These are phyloP conservation scores for Xylaria curta DNA, from an alignment of 495 filamentous ascomycete genomes.

Conservation along the genomic window DNA sequence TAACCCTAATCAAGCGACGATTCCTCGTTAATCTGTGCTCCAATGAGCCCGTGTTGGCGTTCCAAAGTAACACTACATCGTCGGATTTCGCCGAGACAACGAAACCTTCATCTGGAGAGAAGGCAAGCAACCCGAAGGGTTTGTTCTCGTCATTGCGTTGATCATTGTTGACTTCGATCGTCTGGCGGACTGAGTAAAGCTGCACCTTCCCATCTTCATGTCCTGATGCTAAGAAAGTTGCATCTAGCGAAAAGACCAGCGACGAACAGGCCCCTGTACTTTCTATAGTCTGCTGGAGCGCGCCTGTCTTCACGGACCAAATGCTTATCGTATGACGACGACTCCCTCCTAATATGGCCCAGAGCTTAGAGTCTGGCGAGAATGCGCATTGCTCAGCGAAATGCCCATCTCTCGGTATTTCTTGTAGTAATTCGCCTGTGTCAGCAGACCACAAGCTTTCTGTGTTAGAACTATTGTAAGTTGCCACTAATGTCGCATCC, in stretches of 20 bases:
- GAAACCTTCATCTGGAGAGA: not conserved
- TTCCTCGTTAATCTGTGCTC: not conserved
- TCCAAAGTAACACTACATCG: not conserved
- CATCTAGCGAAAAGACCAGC: not conserved
- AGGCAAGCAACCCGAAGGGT: not conserved
- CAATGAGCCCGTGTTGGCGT: not conserved
- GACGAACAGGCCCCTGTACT: rapidly evolving
- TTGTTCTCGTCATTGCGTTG: not conserved
- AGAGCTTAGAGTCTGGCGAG: not conserved
- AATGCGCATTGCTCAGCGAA: not conserved
- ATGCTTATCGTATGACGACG: too few relatives aligned
- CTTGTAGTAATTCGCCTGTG: not conserved
- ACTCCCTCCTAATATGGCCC: too few relatives aligned
- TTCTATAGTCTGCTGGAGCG: not conserved
- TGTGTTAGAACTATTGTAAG: too few relatives aligned
- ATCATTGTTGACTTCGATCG: not conserved
- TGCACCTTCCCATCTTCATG: not conserved
- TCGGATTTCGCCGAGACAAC: not conserved
- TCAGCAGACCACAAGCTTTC: not conserved
- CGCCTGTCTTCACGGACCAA: not conserved
- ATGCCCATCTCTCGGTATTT: not conserved
- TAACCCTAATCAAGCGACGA: rapidly evolving
- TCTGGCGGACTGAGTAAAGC: not conserved
- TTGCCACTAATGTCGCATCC: not conserved
- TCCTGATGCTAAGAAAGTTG: not conserved